A percentile compares a stretch with the other conserved stretches of the same genome.
Evolutionary conservation across 306 rosid genomes (phyloP).

Genomic region (Coriaria nepalensis): DNA sequence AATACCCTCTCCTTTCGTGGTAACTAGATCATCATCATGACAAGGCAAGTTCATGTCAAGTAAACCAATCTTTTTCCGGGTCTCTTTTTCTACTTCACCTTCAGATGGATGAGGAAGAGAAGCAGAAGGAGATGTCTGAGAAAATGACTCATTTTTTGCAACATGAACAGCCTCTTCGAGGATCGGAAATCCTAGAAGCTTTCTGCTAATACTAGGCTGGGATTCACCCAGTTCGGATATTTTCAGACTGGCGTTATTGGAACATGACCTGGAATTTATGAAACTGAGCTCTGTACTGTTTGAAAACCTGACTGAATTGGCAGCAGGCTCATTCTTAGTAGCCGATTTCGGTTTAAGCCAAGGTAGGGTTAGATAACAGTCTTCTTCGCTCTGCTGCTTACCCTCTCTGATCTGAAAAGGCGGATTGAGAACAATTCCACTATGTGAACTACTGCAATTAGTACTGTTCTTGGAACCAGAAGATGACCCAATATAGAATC

Average conservation of each 20-base stretch:
- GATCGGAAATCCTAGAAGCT: constrained; percentile 17
- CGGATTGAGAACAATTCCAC: constrained; percentile 21
- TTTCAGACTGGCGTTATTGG: constrained; percentile 28
- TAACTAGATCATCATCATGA: constrained; percentile 5
- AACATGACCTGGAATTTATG: constrained; percentile 25
- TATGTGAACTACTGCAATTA: constrained; percentile 40
- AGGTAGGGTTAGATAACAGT: constrained; percentile 37
- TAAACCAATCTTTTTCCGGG: neutral
- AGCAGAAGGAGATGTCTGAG: constrained; percentile 8
- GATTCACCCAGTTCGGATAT: constrained; percentile 32
- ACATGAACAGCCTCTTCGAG: constrained; percentile 5
- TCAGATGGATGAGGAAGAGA: constrained; percentile 10
- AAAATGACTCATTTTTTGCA: constrained; percentile 14
- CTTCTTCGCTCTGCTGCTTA: constrained; percentile 42
- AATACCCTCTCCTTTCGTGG: constrained; percentile 1
- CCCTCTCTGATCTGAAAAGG: constrained; percentile 26
- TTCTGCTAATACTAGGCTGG: constrained; percentile 16
- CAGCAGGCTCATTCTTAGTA: constrained; percentile 30
- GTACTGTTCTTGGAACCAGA: constrained; percentile 35
- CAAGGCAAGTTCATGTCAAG: constrained; percentile 18
- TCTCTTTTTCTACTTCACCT: constrained; percentile 6
- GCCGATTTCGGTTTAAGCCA: constrained; percentile 51
- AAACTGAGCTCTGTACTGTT: constrained; percentile 27
- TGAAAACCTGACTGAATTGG: constrained; percentile 23
- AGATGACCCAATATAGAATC: constrained; percentile 45